phyloP scores from a whole-genome alignment of 805 yeast genomes.

The Lipomyces yamanashiensis region DNA sequence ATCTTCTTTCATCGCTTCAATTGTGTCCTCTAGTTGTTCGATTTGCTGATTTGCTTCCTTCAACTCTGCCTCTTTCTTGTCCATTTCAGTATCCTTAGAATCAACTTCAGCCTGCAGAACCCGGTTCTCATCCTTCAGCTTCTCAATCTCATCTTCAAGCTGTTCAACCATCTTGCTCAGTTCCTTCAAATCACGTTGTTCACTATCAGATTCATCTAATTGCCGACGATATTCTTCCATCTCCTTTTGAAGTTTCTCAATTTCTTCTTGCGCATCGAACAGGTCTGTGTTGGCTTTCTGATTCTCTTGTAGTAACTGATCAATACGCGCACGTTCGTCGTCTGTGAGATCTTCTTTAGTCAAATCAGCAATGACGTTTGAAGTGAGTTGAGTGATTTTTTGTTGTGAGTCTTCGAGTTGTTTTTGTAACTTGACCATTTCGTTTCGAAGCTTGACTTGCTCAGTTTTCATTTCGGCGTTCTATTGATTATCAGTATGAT shows the following conservation, averaged over 20 bases:
- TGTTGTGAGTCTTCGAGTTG: conserved; percentile 26
- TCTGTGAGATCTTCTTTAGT: conserved; percentile 12
- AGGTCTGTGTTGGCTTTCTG: conserved; percentile 15
- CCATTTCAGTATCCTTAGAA: conserved; percentile 9
- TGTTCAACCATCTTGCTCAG: conserved; percentile 12
- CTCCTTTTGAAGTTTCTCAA: conserved; percentile 26
- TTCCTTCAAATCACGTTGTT: conserved; percentile 18
- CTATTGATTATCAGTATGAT: conserved; percentile 1
- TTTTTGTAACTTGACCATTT: conserved; percentile 20
- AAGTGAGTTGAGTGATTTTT: conserved; percentile 14
- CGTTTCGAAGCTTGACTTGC: conserved; percentile 25
- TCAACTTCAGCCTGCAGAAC: conserved; percentile 17
- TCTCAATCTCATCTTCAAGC: conserved; percentile 26
- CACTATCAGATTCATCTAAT: conserved; percentile 30
- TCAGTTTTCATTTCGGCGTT: conserved; percentile 32
- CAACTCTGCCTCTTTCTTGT: conserved; percentile 7
- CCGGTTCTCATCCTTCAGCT: conserved; percentile 21
- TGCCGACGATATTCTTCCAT: conserved; percentile 34
- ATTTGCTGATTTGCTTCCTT: conserved; percentile 23
- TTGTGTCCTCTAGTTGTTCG: conserved; percentile 22
- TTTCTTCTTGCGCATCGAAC: conserved; percentile 20
- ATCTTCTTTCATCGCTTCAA: conserved; percentile 14
- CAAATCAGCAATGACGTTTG: conserved; percentile 14
- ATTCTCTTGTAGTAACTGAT: conserved; percentile 18
- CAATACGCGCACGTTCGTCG: conserved; percentile 22